Evolutionary conservation across 495 filamentous ascomycete species (phyloP), one percentile per base, ranked within the genome.

Genomic region (Glonium stellatum): DNA sequence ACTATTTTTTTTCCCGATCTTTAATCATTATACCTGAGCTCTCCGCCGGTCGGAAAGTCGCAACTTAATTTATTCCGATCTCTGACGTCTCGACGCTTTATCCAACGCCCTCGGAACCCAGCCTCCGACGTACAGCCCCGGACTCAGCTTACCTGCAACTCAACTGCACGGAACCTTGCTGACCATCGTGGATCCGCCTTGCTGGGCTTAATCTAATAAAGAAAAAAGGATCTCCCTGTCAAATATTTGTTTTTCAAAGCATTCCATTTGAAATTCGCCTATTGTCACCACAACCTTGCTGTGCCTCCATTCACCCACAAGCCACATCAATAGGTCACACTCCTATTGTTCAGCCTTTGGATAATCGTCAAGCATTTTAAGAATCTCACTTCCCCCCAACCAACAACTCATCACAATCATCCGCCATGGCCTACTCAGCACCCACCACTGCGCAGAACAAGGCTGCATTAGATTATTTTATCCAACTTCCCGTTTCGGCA

Each of bases 401-500:
- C 44, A 10, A 12, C 27, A 27, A 42, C 52, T 44, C 61, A 27
- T 18, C 56, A 57, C 52, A 39, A 1, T 13, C 50, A 47, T 37
- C 48, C 67, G 71, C 59, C 60, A 80, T 78, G 74, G 71, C 75
- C 57, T 73, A 67, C 61, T 68, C 66, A 58, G 49, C 68, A 36
- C 65, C 69, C 35, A 73, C 72, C 19, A 55, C 72, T 42, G 66
- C 72, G 5, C 72, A 82, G 76, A 91, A 95, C 76, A 82, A 88
- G 70, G 83, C 83, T 58, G 93, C 93, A 35, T 84, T 98, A 63
- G 89, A 96, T 47, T 81, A 90, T 62, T 97, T 98, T 72, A 82
- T 97, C 71, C 86, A 87, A 65, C 78, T 82, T 63, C 87, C 87
- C 11, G 92, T 97, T 57, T 85, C 84, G 64, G 77, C 80, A 55